Percentiles rank a stretch among this genome's conserved stretches.
Evolutionary conservation across 805 yeast genomes (phyloP).

Genomic region (Aciculoconidium aculeatum): DNA sequence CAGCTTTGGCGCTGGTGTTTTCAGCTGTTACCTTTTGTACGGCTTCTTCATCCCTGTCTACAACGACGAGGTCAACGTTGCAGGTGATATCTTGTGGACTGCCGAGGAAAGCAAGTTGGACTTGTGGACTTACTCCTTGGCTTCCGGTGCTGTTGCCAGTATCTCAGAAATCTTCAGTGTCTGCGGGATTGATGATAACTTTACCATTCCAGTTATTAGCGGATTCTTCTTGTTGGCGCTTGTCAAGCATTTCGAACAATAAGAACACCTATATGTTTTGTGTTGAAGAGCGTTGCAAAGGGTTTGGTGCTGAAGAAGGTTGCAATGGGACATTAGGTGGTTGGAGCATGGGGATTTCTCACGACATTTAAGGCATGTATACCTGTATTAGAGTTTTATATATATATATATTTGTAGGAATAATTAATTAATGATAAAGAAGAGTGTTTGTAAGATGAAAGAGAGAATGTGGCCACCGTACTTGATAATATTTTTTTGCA

Average conservation of each 20-base stretch:
- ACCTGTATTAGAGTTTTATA: too few relatives aligned
- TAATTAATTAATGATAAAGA: too few relatives aligned
- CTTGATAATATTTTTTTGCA: too few relatives aligned
- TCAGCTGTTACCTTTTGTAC: conserved; percentile 63
- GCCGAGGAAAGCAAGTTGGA: conserved; percentile 53
- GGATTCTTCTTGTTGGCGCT: conserved; percentile 55
- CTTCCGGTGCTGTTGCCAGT: conserved; percentile 80
- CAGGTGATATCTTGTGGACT: conserved; percentile 62
- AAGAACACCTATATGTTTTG: too few relatives aligned
- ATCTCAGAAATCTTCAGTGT: conserved; percentile 79
- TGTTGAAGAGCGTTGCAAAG: too few relatives aligned
- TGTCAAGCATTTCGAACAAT: conserved; percentile 24
- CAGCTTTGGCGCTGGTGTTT: conserved; percentile 69
- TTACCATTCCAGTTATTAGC: conserved; percentile 88
- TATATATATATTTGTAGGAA: too few relatives aligned
- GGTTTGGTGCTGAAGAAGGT: too few relatives aligned
- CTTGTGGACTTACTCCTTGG: conserved; percentile 46
- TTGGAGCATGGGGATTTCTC: too few relatives aligned
- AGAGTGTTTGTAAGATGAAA: too few relatives aligned
- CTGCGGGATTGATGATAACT: conserved; percentile 80
- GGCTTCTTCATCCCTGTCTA: conserved; percentile 65
- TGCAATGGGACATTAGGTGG: too few relatives aligned
- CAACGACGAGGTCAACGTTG: conserved; percentile 41
- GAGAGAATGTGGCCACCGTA: too few relatives aligned
- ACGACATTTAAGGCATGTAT: too few relatives aligned